Evolutionary conservation across 164 flowering plant species (phyloP).

Genomic region (Nymphaea thermarum): DNA sequence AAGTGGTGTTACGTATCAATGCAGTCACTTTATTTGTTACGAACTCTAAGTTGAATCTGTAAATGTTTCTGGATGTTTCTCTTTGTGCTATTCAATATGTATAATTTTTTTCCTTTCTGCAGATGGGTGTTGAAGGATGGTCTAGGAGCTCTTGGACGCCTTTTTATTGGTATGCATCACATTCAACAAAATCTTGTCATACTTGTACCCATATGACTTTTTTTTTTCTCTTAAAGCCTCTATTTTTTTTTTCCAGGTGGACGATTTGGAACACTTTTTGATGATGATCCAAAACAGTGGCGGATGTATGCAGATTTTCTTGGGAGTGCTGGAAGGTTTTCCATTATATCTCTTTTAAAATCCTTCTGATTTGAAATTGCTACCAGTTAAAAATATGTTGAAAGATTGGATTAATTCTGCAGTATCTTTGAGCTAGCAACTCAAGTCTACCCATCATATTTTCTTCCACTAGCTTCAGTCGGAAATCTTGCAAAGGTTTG

Average conservation of each 20-base stretch:
- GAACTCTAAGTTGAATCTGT: too few species aligned
- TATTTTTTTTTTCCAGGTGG: constrained; percentile 53
- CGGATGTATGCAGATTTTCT: constrained; percentile 96
- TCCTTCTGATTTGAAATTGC: neutral
- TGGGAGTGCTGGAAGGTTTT: constrained; percentile 95
- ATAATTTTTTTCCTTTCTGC: constrained; percentile 4
- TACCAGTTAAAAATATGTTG: neutral
- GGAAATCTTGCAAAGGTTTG: constrained; percentile 94
- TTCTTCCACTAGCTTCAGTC: constrained; percentile 79
- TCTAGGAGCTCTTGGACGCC: constrained; percentile 91
- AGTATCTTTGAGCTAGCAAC: constrained; percentile 91
- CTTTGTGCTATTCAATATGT: too few species aligned
- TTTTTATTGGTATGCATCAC: constrained; percentile 61
- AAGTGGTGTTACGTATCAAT: too few species aligned
- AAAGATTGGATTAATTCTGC: constrained; percentile 19
- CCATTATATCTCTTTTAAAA: constrained; percentile 5
- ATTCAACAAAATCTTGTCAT: neutral
- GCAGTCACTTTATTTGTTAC: too few species aligned
- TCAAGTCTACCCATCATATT: constrained; percentile 68
- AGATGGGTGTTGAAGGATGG: constrained; percentile 99
- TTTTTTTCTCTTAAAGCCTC: constrained; percentile 15
- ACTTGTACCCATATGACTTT: neutral
- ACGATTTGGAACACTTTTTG: constrained; percentile 81
- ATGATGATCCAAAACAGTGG: constrained; percentile 96
- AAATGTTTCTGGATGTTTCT: too few species aligned